A percentile compares a stretch with the other conserved stretches of the same genome.
Evolutionary conservation across 2,329 filamentous ascomycete species (phyloP).

Genomic region (Didymella segeticola): DNA sequence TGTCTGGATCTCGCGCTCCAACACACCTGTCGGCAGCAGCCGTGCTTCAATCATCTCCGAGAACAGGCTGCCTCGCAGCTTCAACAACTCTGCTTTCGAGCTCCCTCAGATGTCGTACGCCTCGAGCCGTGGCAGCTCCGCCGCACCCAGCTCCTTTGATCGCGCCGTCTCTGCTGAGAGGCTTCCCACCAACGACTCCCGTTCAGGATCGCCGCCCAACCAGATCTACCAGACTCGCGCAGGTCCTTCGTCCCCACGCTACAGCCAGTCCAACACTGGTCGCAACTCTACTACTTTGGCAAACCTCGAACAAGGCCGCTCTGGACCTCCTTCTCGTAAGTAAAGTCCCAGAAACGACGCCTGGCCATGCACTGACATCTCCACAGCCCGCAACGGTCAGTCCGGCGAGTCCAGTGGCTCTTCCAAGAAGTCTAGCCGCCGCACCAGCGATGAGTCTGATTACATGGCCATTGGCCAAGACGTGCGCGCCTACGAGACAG

Average conservation of each 20-base stretch:
- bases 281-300: constrained; percentile 44
- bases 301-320: constrained; percentile 38
- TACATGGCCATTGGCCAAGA: constrained; percentile 39
- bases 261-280: constrained; percentile 44
- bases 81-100: constrained; percentile 43
- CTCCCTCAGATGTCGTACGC: constrained; percentile 38
- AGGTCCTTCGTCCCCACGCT: constrained; percentile 43
- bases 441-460: constrained; percentile 47
- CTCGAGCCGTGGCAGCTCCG: constrained; percentile 46
- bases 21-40: constrained; percentile 51
- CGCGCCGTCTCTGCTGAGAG: constrained; percentile 48
- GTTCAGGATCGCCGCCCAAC: constrained; percentile 35
- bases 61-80: constrained; percentile 35
- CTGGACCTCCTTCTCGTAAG: constrained; percentile 40
- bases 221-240: constrained; percentile 28
- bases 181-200: constrained; percentile 38
- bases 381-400: constrained; percentile 32
- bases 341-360: background rate
- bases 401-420: constrained; percentile 25
- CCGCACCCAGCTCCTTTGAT: constrained; percentile 48
- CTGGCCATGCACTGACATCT: constrained; percentile 6
- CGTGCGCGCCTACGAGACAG: constrained; percentile 43
- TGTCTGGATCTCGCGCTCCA: constrained; percentile 64
- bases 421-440: constrained; percentile 39
- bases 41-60: constrained; percentile 43